phyloP scores from a whole-genome alignment of 1,284 basidiomycete genomes.

The Thecaphora thlaspeos region DNA sequence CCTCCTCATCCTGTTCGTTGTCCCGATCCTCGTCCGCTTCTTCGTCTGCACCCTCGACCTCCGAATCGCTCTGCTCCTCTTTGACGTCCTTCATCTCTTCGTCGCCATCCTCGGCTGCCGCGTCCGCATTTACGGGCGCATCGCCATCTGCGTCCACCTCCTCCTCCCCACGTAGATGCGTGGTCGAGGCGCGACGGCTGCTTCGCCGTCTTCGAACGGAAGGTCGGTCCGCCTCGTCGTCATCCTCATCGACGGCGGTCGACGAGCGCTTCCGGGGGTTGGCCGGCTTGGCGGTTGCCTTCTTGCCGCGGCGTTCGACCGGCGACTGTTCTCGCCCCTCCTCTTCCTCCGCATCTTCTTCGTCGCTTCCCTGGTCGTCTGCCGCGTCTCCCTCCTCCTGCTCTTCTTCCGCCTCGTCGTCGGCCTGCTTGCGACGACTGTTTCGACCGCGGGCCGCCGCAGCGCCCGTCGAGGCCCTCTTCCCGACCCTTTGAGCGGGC shows the following conservation, averaged over 20 bases:
- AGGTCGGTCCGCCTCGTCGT: too few species aligned
- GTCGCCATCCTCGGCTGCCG: slow-evolving; percentile 18
- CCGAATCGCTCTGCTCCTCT: slow-evolving; percentile 22
- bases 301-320: slow-evolving; percentile 3
- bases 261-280: too few species aligned
- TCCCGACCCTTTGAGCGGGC: too few species aligned
- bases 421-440: not conserved
- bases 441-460: too few species aligned
- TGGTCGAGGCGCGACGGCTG: not conserved
- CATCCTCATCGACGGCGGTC: too few species aligned
- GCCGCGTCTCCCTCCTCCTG: slow-evolving; percentile 16
- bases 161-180: too few species aligned
- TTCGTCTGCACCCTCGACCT: slow-evolving; percentile 11
- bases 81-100: slow-evolving; percentile 31
- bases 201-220: not conserved
- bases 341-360: slow-evolving; percentile 3
- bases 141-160: not conserved
- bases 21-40: slow-evolving; percentile 16
- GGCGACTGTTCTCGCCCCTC: slow-evolving; percentile 2
- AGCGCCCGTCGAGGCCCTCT: too few species aligned
- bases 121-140: slow-evolving; percentile 4
- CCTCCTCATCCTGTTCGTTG: slow-evolving; percentile 16
- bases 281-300: not conserved
- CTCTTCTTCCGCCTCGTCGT: slow-evolving; percentile 12
- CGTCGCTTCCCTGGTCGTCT: slow-evolving; percentile 3